Base-by-base conservation (phyloP, 1,139 yeast species). In the Blastobotrys arbuscula region DNA sequence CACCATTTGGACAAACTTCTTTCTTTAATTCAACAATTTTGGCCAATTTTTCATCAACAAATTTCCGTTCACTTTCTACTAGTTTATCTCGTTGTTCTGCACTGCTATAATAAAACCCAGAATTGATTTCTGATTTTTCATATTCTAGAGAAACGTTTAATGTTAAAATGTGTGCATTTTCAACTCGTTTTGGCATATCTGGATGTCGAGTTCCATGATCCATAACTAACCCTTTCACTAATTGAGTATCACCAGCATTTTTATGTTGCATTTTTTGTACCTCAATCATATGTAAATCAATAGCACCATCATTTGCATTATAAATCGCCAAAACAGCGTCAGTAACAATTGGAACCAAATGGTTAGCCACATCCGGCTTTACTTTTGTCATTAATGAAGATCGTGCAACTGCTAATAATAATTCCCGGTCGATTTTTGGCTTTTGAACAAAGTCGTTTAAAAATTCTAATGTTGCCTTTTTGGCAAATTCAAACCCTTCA, bases 131-230 rank as follows among this genome's bases (percentile, higher is more conserved):
- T 39, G 97, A 88, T 74, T 94, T 94, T 66, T 94, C 99, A 67
- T 92, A 94, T 69, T 94, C 99, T 60, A 94, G 75, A 3, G 96
- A 86, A 41, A 94, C 98, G 66, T 94, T 94, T 61, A 94, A 76
- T 46, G 88, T 94, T 63, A 94, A 76, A 40, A 94, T 81, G 62
- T 79, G 75, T 1, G 97, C 96, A 67, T 92, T 87, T 57, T 79
- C 79, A 20, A 92, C 84, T 50, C 82, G 72, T 59, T 82, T 85
- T 51, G 98, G 98, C 99, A 94, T 94, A 68, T 92, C 98, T 39
- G 99, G 99, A 72, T 94, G 98, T 66, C 99, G 81, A 15, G 97
- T 97, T 54, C 99, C 99, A 66, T 94, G 99, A 66, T 94, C 99
- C 58, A 94, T 76, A 36, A 92, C 97, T 58, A 94, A 77, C 40